Base-by-base conservation (phyloP, 345 rosid genomes). In the Streptanthus diversifolius region DNA sequence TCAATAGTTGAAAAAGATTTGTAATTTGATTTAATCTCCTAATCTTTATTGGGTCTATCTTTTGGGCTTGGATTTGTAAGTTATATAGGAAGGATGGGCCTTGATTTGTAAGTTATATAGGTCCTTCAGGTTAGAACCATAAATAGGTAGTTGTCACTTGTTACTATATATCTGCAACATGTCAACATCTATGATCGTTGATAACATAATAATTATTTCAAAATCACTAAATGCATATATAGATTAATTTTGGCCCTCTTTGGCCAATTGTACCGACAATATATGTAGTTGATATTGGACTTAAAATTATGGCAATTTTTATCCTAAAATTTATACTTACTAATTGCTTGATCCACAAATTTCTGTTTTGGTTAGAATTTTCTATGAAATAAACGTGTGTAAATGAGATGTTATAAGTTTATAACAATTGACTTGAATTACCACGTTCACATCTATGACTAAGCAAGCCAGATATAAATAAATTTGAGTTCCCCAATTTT, bases 141-240 rank as follows among this genome's bases (percentile, higher is more conserved):
- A 21, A 63, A 24, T 15, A 43, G 47, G 27, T 53, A 11, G 29
- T 30, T 53, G 70, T 53, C 47, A 19, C 32, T 25, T 33, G 10
- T 33, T 29, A 48, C 53, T 48, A 21, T 21, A 18, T 48, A 22
- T n/a, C n/a, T 49, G 54, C 63, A 3, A 2, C 27, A 73, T 32
- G 66, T 56, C 66, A n/a, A 56, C 51, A n/a, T 60, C 54, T 22
- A 49, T 8, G 2, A 47, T 53, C 12, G 12, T 36, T 48, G 27
- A 35, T 62, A 32, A 5, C n/a, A 65, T 53, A 27, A 49, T 15
- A 49, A 21, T 21, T 10, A 49, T 51, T 22, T 22, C 15, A 10
- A 22, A 51, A 51, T 22, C 21, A 74, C 37, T 74, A 66, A 67
- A 74, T 74, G 73, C 29, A 49, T 48, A 62, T 63, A 67, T 62